These are phyloP conservation scores for Zopfia rhizophila DNA, from an alignment of 2,329 filamentous ascomycete species.

Conservation along the genomic window DNA sequence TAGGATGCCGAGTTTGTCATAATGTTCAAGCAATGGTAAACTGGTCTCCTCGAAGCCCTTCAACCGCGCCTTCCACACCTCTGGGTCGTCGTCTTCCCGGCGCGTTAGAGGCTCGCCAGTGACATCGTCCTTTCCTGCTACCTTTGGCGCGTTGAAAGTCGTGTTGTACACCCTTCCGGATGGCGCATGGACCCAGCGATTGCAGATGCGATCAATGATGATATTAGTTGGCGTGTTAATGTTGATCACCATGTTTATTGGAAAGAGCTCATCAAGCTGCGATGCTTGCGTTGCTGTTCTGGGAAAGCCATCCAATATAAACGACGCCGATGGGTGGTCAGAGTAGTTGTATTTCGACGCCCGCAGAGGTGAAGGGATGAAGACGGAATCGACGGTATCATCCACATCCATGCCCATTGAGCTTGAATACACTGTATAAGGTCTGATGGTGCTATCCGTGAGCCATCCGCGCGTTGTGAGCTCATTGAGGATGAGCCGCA, in stretches of 20 bases:
- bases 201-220: slow-evolving; percentile 88
- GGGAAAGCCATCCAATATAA: slow-evolving; percentile 96
- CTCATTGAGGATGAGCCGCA: slow-evolving; percentile 91
- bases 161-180: slow-evolving; percentile 97
- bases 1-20: slow-evolving; percentile 82
- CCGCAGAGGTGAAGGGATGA: slow-evolving; percentile 53
- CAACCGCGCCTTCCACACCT: slow-evolving; percentile 83
- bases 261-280: slow-evolving; percentile 81
- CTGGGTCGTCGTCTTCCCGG: slow-evolving; percentile 85
- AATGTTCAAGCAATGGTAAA: slow-evolving; percentile 86
- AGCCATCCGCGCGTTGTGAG: slow-evolving; percentile 89
- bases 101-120: slow-evolving; percentile 89
- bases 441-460: slow-evolving; percentile 58
- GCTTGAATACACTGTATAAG: slow-evolving; percentile 57
- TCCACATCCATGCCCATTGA: slow-evolving; percentile 41
- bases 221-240: slow-evolving; percentile 86
- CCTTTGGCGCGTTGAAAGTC: slow-evolving; percentile 85
- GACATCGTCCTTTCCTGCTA: slow-evolving; percentile 84
- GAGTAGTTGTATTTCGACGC: slow-evolving; percentile 59
- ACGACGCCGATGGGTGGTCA: slow-evolving; percentile 82
- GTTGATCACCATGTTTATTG: slow-evolving; percentile 94
- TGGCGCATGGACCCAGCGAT: slow-evolving; percentile 91
- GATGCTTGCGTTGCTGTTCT: slow-evolving; percentile 83
- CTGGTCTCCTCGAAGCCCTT: slow-evolving; percentile 89
- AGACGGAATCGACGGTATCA: slow-evolving; percentile 53